Evolutionary conservation across 1,139 yeast genomes (phyloP).

Genomic region (Arxiozyma slooffiae): DNA sequence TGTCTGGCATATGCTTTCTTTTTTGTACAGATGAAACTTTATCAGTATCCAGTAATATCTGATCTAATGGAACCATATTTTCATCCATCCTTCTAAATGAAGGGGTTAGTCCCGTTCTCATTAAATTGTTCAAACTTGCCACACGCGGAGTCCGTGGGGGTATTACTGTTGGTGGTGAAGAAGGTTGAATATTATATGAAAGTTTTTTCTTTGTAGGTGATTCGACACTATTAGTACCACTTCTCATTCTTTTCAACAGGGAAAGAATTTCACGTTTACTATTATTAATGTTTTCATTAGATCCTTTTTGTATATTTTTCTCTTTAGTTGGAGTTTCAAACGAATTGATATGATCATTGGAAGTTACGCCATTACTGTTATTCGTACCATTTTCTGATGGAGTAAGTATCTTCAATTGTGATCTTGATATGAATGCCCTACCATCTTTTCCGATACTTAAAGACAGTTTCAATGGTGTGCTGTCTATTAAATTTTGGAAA

Average conservation of each 20-base stretch:
- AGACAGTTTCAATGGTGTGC: conserved; percentile 12
- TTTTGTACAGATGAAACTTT: neutral
- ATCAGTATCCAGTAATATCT: conserved; percentile 16
- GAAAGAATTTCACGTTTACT: conserved; percentile 17
- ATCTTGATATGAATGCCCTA: conserved; percentile 15
- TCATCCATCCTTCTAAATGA: neutral
- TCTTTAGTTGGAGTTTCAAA: neutral
- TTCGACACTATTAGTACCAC: conserved; percentile 3
- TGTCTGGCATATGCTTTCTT: neutral
- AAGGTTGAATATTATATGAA: conserved; percentile 1
- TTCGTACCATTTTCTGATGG: too few relatives aligned
- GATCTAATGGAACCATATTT: conserved; percentile 13
- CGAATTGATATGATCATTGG: neutral
- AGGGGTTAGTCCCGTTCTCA: conserved; percentile 28
- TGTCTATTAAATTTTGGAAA: neutral
- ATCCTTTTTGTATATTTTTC: neutral
- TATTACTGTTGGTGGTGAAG: conserved; percentile 6
- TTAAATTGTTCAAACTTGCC: neutral
- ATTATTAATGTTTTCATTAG: neutral
- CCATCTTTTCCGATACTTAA: conserved; percentile 22
- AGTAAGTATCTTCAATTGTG: too few relatives aligned
- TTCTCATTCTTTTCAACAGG: conserved; percentile 22
- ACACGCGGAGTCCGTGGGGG: conserved; percentile 25
- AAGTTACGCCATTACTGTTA: too few relatives aligned
- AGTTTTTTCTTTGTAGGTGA: neutral